Evolutionary conservation across 257 asterid genomes (phyloP), one percentile per base, ranked within the genome.

Genomic region (Pogostemon cablin): DNA sequence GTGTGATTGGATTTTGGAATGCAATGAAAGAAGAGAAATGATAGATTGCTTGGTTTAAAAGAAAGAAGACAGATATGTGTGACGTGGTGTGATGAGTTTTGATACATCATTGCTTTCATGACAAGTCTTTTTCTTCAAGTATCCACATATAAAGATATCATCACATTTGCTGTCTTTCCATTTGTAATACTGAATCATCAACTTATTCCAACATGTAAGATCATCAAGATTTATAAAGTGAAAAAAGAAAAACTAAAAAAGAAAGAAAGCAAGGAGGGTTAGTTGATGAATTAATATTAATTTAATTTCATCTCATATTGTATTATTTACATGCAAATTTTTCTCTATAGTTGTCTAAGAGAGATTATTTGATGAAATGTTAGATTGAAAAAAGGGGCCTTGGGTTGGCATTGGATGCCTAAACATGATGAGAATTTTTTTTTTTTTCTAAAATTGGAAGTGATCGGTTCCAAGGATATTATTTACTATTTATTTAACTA

Each of bases 31-130:
- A 50, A 34, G 65, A 55, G 57, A 25, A 25, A 25, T 25, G 32
- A 25, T 25, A 25, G 69, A 62, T 87, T 80, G 86, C 91, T 87
- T 87, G 68, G 55, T 42, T 63, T 71, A 62, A 64, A 75, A 78
- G 89, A 71, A 62, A 70, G 46, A 68, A 68, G 68, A 58, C 59
- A 59, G 11, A 25, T 25, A 25, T 25, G 32, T 20, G 25, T 25
- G 32, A 1, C n/a, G n/a, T n/a, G n/a, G n/a, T 47, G 6, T 68
- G 75, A 43, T 62, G 20, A 34, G 32, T 35, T 59, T 10, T 25
- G 54, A 50, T 74, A 42, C 41, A 69, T 61, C 62, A 75, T 39
- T 68, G 62, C 6, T 50, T 50, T 12, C 6, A 2, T 35, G 5
- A 50, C 53, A 43, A 20, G 44, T 65, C 78, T 71, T 75, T 44